Conservation (phyloP, 352 stramenopile genomes). For the Aphanomyces stellatus region DNA sequence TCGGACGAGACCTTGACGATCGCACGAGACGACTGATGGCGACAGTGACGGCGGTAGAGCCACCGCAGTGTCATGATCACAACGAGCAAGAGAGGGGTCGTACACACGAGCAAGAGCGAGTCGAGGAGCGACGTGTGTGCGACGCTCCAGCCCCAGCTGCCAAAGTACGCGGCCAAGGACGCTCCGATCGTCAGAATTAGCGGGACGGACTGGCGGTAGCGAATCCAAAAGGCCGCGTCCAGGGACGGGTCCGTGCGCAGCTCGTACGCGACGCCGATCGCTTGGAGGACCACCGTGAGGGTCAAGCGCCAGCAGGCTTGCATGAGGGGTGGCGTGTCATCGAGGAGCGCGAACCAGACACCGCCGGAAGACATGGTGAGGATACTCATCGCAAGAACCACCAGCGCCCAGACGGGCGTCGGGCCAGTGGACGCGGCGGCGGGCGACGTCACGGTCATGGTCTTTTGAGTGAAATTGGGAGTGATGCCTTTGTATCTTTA, state of each 20-base stretch:
- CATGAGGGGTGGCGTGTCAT: too few relatives aligned
- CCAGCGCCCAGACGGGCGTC: too few relatives aligned
- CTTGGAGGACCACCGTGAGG: too few relatives aligned
- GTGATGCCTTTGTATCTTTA: too few relatives aligned
- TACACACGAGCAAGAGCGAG: constrained; percentile 2
- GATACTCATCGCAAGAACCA: too few relatives aligned
- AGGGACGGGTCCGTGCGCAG: background rate
- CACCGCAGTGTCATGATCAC: constrained; percentile 1
- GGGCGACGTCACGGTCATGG: too few relatives aligned
- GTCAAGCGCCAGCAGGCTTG: too few relatives aligned
- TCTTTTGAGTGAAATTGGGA: too few relatives aligned
- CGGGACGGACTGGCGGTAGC: background rate
- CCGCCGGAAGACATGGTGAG: too few relatives aligned
- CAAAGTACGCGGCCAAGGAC: background rate
- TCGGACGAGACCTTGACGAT: background rate
- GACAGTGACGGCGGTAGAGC: background rate
- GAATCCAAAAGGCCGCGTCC: background rate
- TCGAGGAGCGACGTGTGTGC: constrained; percentile 7
- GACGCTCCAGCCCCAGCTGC: constrained; percentile 10
- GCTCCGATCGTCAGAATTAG: background rate
- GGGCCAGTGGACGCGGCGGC: too few relatives aligned
- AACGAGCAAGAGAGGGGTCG: constrained; percentile 1
- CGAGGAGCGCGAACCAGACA: too few relatives aligned
- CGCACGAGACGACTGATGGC: background rate
- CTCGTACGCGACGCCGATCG: background rate